Percentiles rank a stretch among this genome's conserved stretches.
These are phyloP conservation scores for Termitomyces sp. DNA, from an alignment of 768 basidiomycete genomes.

Conservation along the genomic window DNA sequence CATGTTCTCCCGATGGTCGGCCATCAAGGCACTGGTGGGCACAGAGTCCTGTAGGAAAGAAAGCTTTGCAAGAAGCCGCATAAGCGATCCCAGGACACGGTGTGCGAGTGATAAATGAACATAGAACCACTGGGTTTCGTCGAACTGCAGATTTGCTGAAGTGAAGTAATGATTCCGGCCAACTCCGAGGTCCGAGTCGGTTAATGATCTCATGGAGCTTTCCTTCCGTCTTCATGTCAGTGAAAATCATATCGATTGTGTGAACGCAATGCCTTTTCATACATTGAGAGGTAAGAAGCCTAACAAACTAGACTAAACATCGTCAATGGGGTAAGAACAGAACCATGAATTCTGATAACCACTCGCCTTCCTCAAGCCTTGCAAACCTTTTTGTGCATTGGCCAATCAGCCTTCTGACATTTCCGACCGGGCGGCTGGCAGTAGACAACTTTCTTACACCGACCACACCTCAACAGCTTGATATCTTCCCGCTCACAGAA, in stretches of 20 bases:
- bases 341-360: not conserved
- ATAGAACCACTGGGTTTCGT: not conserved
- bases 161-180: not conserved
- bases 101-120: not conserved
- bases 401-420: slow-evolving; percentile 39
- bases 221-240: not conserved
- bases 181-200: not conserved
- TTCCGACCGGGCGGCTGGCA: slow-evolving; percentile 24
- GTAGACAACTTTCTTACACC: slow-evolving; percentile 32
- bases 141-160: not conserved
- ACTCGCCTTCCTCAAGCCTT: slow-evolving; percentile 5
- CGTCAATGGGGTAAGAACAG: not conserved
- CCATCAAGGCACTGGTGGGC: not conserved
- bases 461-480: slow-evolving; percentile 25
- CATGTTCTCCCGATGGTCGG: not conserved
- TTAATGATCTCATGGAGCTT: not conserved
- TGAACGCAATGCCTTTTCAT: not conserved
- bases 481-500: slow-evolving; percentile 29
- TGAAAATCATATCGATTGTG: not conserved
- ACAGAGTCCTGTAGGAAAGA: not conserved
- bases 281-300: not conserved
- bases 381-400: slow-evolving; percentile 33
- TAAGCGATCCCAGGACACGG: not conserved
- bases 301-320: not conserved
- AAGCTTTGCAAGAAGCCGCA: not conserved